Conservation (phyloP, 1,139 yeast species). For the Suhomyces anneliseae region DNA sequence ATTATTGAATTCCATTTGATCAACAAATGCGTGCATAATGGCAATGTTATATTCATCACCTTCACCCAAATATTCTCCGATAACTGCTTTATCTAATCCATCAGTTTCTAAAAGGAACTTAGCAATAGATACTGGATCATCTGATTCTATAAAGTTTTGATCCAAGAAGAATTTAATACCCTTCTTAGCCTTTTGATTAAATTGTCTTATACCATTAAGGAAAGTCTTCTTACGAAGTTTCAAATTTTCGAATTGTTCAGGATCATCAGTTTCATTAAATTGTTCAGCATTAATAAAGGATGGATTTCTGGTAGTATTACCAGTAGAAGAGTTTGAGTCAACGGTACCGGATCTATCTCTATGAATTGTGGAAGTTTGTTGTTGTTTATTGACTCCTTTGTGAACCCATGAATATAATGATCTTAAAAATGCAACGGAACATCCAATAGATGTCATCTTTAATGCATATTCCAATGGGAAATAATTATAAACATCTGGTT, state of each 20-base stretch:
- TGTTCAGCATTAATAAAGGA: slow-evolving; percentile 31
- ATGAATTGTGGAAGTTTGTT: slow-evolving; percentile 14
- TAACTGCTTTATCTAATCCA: slow-evolving; percentile 76
- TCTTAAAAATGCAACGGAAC: slow-evolving; percentile 78
- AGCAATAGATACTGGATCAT: slow-evolving; percentile 70
- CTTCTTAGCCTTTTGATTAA: slow-evolving; percentile 81
- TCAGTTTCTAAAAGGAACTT: slow-evolving; percentile 71
- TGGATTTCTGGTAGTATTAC: slow-evolving; percentile 31
- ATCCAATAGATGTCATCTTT: slow-evolving; percentile 76
- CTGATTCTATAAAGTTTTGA: slow-evolving; percentile 61
- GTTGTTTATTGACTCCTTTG: slow-evolving; percentile 49
- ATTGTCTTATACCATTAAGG: slow-evolving; percentile 73
- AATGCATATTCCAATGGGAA: slow-evolving; percentile 82
- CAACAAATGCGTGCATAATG: slow-evolving; percentile 93
- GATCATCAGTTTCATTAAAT: slow-evolving; percentile 58
- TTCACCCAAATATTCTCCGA: slow-evolving; percentile 94
- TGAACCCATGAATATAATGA: slow-evolving; percentile 90
- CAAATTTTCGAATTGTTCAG: slow-evolving; percentile 79
- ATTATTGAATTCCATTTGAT: slow-evolving; percentile 73
- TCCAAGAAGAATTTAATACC: slow-evolving; percentile 67
- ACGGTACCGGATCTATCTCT: slow-evolving; percentile 44
- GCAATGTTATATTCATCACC: slow-evolving; percentile 77
- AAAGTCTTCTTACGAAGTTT: slow-evolving; percentile 83
- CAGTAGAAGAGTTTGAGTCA: slow-evolving; percentile 38
- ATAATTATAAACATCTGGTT: slow-evolving; percentile 52